These are phyloP conservation scores for Zygosaccharomyces sapae DNA, from an alignment of 1,139 yeast genomes.

Conservation along the genomic window DNA sequence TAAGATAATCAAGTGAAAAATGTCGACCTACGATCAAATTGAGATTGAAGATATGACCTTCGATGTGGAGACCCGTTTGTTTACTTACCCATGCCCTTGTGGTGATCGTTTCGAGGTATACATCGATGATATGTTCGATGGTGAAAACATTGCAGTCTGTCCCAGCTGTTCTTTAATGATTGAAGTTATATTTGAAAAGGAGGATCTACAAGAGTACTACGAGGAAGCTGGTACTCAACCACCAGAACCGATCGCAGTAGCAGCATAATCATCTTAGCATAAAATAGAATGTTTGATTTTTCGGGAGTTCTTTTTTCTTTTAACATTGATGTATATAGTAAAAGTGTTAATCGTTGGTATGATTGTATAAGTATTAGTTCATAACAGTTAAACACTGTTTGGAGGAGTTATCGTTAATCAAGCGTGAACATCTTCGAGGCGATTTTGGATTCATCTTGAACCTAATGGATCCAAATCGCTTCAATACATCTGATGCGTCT, in stretches of 20 bases:
- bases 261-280: conserved; percentile 6
- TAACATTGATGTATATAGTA: neutral
- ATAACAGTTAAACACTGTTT: neutral
- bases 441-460: too few relatives aligned
- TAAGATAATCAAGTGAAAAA: conserved; percentile 8
- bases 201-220: conserved; percentile 45
- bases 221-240: conserved; percentile 36
- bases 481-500: neutral
- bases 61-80: conserved; percentile 72
- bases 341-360: neutral
- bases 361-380: neutral
- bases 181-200: conserved; percentile 75
- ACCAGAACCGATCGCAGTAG: conserved; percentile 30
- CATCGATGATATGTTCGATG: conserved; percentile 81
- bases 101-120: conserved; percentile 90
- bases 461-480: neutral
- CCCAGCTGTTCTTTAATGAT: conserved; percentile 95
- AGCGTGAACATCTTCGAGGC: too few relatives aligned
- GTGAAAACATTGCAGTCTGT: conserved; percentile 92
- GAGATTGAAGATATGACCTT: conserved; percentile 96
- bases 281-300: neutral
- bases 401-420: too few relatives aligned
- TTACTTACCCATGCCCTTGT: conserved; percentile 97
- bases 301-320: neutral
- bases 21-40: conserved; percentile 80